Evolutionary conservation across 768 basidiomycete genomes (phyloP).

Genomic region (Phlebiopsis flavidoalba): DNA sequence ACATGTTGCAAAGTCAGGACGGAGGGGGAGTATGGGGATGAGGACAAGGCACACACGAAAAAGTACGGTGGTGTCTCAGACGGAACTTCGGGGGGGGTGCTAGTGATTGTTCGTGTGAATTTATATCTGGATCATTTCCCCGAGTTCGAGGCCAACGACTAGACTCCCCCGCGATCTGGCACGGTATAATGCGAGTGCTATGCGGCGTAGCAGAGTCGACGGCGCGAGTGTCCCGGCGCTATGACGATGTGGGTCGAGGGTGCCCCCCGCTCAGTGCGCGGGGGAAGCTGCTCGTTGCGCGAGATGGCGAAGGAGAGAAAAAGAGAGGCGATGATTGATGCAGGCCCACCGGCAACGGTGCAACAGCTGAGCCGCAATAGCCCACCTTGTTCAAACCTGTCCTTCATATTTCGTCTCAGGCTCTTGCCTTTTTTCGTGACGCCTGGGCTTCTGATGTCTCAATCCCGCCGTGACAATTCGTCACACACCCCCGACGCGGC

Average conservation of each 20-base stretch:
- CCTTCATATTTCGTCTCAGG: slow-evolving; percentile 17
- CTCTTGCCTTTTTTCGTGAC: slow-evolving; percentile 14
- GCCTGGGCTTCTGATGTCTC: slow-evolving; percentile 8
- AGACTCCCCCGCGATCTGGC: slow-evolving; percentile 15
- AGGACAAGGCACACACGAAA: not conserved
- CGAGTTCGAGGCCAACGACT: slow-evolving; percentile 10
- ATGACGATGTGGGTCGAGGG: not conserved
- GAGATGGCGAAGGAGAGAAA: slow-evolving; percentile 10
- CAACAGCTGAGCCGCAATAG: slow-evolving; percentile 14
- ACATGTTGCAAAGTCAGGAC: slow-evolving; percentile 45
- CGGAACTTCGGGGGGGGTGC: too few species aligned
- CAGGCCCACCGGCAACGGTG: slow-evolving; percentile 12
- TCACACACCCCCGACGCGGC: slow-evolving; percentile 4
- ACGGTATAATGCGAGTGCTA: slow-evolving; percentile 1
- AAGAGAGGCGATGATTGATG: slow-evolving; percentile 10
- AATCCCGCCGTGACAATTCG: slow-evolving; percentile 11
- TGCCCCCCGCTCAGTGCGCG: slow-evolving; percentile 1
- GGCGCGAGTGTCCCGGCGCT: not conserved
- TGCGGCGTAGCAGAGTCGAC: slow-evolving; percentile 6
- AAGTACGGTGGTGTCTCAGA: slow-evolving; percentile 18
- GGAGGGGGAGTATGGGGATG: not conserved
- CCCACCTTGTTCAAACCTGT: slow-evolving; percentile 13
- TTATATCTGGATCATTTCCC: too few species aligned
- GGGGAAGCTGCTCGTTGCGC: slow-evolving; percentile 1
- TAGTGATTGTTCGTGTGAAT: too few species aligned